A percentile compares a stretch with the other conserved stretches of the same genome.
Evolutionary conservation across 2,329 filamentous ascomycete species (phyloP).

Genomic region (Trichoderma endophyticum): DNA sequence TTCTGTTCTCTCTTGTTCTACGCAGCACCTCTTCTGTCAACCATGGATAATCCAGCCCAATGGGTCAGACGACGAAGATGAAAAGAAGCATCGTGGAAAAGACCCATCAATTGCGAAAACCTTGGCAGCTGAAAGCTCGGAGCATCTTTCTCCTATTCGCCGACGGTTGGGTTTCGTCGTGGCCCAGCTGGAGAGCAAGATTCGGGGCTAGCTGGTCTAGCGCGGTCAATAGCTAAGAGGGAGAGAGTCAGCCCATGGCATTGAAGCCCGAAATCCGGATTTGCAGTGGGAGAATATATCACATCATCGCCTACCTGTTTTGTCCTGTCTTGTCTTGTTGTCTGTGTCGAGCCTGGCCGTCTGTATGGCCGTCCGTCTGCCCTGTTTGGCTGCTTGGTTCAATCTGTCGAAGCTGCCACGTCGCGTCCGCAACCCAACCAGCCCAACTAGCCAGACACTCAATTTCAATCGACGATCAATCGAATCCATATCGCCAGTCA

Average conservation of each 20-base stretch:
- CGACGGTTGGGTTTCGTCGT: neutral
- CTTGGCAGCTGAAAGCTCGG: neutral
- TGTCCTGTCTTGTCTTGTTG: neutral
- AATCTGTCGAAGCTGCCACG: neutral
- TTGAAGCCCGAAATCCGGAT: neutral
- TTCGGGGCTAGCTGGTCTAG: constrained; percentile 4
- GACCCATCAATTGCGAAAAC: neutral
- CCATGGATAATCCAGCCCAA: neutral
- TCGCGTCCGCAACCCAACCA: neutral
- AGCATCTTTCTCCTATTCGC: constrained; percentile 2
- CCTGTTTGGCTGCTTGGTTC: neutral
- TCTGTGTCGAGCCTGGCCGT: neutral
- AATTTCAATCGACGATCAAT: neutral
- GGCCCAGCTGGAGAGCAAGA: constrained; percentile 14
- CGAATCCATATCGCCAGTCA: neutral
- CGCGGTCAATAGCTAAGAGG: constrained; percentile 9
- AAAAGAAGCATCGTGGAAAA: neutral
- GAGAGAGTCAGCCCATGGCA: neutral
- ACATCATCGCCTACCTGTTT: neutral
- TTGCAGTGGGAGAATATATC: neutral
- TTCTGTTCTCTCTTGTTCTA: neutral
- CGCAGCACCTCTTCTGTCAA: neutral
- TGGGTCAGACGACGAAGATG: neutral
- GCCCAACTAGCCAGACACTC: neutral
- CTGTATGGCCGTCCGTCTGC: neutral